These are phyloP conservation scores for Candida piceae DNA, from an alignment of 805 yeast genomes.

Conservation along the genomic window DNA sequence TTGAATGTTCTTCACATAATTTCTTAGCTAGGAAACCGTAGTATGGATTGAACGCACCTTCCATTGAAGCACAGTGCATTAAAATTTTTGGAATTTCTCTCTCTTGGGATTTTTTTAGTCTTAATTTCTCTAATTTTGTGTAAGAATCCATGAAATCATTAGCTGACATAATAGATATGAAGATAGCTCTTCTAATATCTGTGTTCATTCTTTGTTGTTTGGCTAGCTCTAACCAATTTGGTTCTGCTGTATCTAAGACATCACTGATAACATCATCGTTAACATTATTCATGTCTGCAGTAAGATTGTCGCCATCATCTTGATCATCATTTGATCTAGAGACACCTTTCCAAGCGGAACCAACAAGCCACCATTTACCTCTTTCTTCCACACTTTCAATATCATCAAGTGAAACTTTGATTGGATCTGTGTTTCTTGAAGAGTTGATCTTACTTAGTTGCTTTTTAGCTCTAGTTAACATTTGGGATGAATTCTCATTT, in stretches of 20 bases:
- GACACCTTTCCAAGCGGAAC: constrained; percentile 93
- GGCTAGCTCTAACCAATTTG: constrained; percentile 88
- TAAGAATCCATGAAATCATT: constrained; percentile 87
- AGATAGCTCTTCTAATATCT: constrained; percentile 88
- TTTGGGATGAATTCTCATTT: constrained; percentile 47
- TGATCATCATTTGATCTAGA: constrained; percentile 14
- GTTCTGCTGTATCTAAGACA: constrained; percentile 62
- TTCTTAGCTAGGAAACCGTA: constrained; percentile 77
- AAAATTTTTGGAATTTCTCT: constrained; percentile 83
- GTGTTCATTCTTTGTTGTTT: constrained; percentile 89
- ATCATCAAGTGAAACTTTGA: constrained; percentile 80
- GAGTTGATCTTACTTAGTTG: constrained; percentile 48
- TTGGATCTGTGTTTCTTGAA: constrained; percentile 57
- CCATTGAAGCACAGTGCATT: constrained; percentile 81
- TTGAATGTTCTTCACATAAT: constrained; percentile 66
- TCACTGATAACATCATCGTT: constrained; percentile 49
- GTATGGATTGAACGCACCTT: constrained; percentile 82
- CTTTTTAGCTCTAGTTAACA: constrained; percentile 58
- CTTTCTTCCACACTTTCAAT: constrained; percentile 67
- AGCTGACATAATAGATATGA: constrained; percentile 92
- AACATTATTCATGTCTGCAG: constrained; percentile 25
- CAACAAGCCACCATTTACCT: constrained; percentile 99
- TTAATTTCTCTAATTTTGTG: constrained; percentile 72
- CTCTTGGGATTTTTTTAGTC: constrained; percentile 73
- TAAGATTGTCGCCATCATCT: constrained; percentile 3